Percentiles rank a stretch among this genome's conserved stretches.
Conservation (phyloP, 2,329 filamentous ascomycete species). For the Penicillium sp. region DNA sequence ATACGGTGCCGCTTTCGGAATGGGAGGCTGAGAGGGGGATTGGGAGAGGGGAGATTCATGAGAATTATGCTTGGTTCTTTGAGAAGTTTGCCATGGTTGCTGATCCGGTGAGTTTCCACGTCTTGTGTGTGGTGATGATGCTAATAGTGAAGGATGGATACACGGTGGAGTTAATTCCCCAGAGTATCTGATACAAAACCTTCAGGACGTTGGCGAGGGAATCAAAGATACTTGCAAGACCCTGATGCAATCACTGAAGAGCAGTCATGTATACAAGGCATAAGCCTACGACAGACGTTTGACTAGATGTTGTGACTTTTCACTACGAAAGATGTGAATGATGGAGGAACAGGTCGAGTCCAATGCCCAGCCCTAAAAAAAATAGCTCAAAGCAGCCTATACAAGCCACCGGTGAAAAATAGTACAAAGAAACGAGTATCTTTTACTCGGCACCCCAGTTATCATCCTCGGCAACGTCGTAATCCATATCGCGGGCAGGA, state of each 20-base stretch:
- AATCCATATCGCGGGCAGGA: conserved; percentile 45
- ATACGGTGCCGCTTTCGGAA: conserved; percentile 33
- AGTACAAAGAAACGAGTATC: background rate
- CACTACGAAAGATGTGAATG: background rate
- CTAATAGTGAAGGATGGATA: conserved; percentile 34
- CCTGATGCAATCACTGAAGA: too few relatives aligned
- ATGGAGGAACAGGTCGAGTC: background rate
- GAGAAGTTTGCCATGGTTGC: conserved; percentile 41
- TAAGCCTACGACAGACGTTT: too few relatives aligned
- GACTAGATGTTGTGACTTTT: too few relatives aligned
- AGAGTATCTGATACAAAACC: conserved; percentile 18
- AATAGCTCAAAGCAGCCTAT: conserved; percentile 7
- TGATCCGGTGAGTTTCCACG: conserved; percentile 37
- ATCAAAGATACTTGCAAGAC: too few relatives aligned
- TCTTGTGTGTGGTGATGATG: background rate
- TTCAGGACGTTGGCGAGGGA: background rate
- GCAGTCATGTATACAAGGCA: too few relatives aligned
- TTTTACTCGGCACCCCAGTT: conserved; percentile 37
- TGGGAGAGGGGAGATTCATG: conserved; percentile 35
- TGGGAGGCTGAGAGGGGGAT: conserved; percentile 39
- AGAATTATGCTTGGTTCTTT: conserved; percentile 37
- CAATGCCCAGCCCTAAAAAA: background rate
- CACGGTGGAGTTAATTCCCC: conserved; percentile 36
- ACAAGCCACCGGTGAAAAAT: conserved; percentile 2
- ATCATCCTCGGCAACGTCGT: conserved; percentile 55